Evolutionary conservation across 1,284 basidiomycete genomes (phyloP).

Genomic region (Pascua guehoae): DNA sequence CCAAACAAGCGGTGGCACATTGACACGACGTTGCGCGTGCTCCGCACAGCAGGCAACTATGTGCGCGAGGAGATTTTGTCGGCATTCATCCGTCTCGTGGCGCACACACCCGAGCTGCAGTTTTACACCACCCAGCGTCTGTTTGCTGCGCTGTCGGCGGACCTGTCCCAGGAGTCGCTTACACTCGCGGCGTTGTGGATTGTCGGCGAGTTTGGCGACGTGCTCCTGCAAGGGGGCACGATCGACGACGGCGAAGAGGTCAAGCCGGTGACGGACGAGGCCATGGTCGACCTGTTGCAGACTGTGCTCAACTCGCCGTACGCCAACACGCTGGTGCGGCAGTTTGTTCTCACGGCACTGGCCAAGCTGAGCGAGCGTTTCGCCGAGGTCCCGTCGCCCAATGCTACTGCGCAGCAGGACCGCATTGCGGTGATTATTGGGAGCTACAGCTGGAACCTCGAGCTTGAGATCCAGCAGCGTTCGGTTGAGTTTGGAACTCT

Average conservation of each 20-base stretch:
- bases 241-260: slow-evolving; percentile 75
- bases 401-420: slow-evolving; percentile 67
- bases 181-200: slow-evolving; percentile 93
- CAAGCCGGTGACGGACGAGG: slow-evolving; percentile 69
- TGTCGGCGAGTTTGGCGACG: slow-evolving; percentile 93
- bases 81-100: slow-evolving; percentile 90
- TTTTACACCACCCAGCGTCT: slow-evolving; percentile 92
- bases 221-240: slow-evolving; percentile 81
- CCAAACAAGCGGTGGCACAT: slow-evolving; percentile 99
- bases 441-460: slow-evolving; percentile 74
- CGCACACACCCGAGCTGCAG: slow-evolving; percentile 95
- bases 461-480: slow-evolving; percentile 93
- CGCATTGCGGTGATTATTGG: slow-evolving; percentile 72
- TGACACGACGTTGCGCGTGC: slow-evolving; percentile 87
- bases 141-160: slow-evolving; percentile 78
- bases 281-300: slow-evolving; percentile 80
- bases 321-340: slow-evolving; percentile 82
- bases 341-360: slow-evolving; percentile 85
- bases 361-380: slow-evolving; percentile 84
- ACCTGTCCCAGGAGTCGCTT: slow-evolving; percentile 94
- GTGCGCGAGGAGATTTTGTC: slow-evolving; percentile 95
- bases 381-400: slow-evolving; percentile 49
- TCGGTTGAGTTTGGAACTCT: slow-evolving; percentile 90
- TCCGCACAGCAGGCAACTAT: slow-evolving; percentile 98
- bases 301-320: slow-evolving; percentile 92